Evolutionary conservation across 1,284 basidiomycete species (phyloP), one percentile per base, ranked within the genome.

Genomic region (Bjerkandera adusta): DNA sequence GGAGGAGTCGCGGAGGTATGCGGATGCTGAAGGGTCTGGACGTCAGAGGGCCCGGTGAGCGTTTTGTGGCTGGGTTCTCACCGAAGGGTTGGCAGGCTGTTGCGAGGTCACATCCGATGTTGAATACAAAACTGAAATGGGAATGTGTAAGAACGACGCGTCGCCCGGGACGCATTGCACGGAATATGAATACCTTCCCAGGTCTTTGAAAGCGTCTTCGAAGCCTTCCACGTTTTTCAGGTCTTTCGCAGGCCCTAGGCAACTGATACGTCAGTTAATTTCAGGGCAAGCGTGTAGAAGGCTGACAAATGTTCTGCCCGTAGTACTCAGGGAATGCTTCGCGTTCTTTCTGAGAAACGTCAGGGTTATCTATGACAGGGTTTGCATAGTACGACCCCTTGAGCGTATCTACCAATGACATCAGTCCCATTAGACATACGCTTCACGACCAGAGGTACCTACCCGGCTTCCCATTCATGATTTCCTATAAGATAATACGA

Each of bases 341-440:
- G 47, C 67, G 71, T 37, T 83, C 71, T 16, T 70, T 73, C 1
- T 72, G 64, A 10, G 79, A 66, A 3, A 91, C 83, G 24, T 72
- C 65, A 0, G 86, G 81, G 16, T 63, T 57, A 48, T 92, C 88
- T 1, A 85, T 60, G 12, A 86, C 67, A 3, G 92, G 92, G 60
- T 97, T 97, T 36, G 90, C 92, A 63, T 97, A 97, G 68, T 83
- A 97, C 0, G 88, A 92, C 2, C 93, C 94, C 64, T 97, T 96
- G 52, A 93, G 71, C 1, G 76, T 74, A 65, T 96, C 93, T 85
- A 44, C 16, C 29, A 15, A 13, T 7, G 15, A 34, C 5, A 16
- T 41, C 1, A 27, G 15, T 21, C n/a, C 30, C n/a, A 30, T 24
- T 4, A 27, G 12, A 26, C 33, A 15, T 11, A 6, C 13, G 8